Evolutionary conservation across 805 yeast genomes (phyloP), one percentile per base, ranked within the genome.

Genomic region (Saccharomycopsis malanga): DNA sequence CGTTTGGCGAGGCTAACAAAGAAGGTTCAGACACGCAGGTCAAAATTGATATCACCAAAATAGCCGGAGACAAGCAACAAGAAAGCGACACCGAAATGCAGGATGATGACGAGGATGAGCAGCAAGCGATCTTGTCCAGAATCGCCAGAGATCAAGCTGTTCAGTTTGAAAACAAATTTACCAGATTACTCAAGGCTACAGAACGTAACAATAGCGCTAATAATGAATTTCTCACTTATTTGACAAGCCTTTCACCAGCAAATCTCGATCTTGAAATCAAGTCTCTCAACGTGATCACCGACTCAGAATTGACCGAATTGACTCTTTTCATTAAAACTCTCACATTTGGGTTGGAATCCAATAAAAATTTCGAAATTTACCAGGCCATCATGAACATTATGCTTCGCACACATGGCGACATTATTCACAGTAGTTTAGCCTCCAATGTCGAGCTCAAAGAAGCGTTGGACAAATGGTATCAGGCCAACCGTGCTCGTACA

Each of bases 211-310:
- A 37, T 20, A 42, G 25, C n/a, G 20, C 29, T n/a, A 34, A 38
- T 2, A 49, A 61, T 1, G 66, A 58, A 14, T 82, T 91, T 58
- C 68, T 87, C 49, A 58, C 61, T 1, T 74, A 69, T 57, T 61
- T 93, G 27, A 68, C 79, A 7, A 58, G 61, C 2, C 72, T 86
- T 32, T 72, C 96, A 0, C 96, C 97, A 3, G 72, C 96, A 1
- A 65, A 75, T 2, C 72, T 87, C 22, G 98, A 93, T 61, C 63
- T 93, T 49, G 99, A 93, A 63, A 79, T 93, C 49, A 79, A 94
- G 57, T 83, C 96, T 2, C 63, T 93, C 53, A 74, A 79, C 55
- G 61, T 82, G 1, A 66, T 72, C 42, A 78, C 81, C 18, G 94
- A 95, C 14, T 75, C 76, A 46, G 59, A 64, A 9, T 7, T 42